Evolutionary conservation across 2,329 filamentous ascomycete species (phyloP).

Genomic region (Dothidotthia symphoricarpi): DNA sequence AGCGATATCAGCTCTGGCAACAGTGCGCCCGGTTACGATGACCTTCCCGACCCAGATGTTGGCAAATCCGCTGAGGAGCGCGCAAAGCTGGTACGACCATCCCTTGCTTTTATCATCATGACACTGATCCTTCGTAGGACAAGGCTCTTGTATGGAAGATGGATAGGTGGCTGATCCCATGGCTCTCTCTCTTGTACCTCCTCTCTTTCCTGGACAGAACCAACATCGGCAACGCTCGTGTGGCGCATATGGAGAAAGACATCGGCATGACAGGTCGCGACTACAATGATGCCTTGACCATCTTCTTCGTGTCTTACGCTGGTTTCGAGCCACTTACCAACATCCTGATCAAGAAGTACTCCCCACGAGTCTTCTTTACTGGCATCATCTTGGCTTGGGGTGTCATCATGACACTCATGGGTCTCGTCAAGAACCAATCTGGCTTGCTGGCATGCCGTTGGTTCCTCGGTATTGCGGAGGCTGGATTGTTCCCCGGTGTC

Average conservation of each 20-base stretch:
- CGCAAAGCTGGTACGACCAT: slow-evolving; percentile 29
- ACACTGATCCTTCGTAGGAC: slow-evolving; percentile 30
- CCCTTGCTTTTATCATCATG: neutral
- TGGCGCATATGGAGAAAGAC: slow-evolving; percentile 33
- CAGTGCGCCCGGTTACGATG: slow-evolving; percentile 29
- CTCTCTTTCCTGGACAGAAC: slow-evolving; percentile 42
- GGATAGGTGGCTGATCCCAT: slow-evolving; percentile 43
- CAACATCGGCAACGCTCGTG: slow-evolving; percentile 48
- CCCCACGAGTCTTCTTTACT: slow-evolving; percentile 47
- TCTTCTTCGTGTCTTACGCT: slow-evolving; percentile 62
- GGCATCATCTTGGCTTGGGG: slow-evolving; percentile 53
- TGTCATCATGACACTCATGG: slow-evolving; percentile 52
- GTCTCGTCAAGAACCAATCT: slow-evolving; percentile 43
- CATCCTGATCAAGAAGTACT: slow-evolving; percentile 60
- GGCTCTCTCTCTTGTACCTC: slow-evolving; percentile 45
- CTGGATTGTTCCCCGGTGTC: slow-evolving; percentile 41
- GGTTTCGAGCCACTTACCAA: slow-evolving; percentile 57
- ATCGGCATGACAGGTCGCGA: slow-evolving; percentile 53
- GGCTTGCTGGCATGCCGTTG: slow-evolving; percentile 39
- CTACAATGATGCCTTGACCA: slow-evolving; percentile 63
- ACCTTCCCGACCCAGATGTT: slow-evolving; percentile 36
- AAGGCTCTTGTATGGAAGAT: slow-evolving; percentile 44
- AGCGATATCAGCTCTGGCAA: slow-evolving; percentile 30
- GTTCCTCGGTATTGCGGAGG: slow-evolving; percentile 42
- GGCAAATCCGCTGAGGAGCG: slow-evolving; percentile 39